Base-by-base conservation (phyloP, 2,329 filamentous ascomycete genomes). In the Blumeria graminis region DNA sequence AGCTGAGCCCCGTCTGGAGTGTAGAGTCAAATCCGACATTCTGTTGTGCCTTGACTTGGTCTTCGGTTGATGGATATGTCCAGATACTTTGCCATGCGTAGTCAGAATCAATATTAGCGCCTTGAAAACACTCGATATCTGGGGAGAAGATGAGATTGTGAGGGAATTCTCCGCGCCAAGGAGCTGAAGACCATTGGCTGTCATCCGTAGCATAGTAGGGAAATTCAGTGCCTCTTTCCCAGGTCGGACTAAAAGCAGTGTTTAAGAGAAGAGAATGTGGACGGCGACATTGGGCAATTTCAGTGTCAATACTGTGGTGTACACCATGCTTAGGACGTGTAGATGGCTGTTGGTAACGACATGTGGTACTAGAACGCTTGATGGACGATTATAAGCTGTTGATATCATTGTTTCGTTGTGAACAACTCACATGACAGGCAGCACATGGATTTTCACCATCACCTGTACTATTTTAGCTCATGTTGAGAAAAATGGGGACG, bases 1-100 rank as follows among this genome's bases (percentile, higher is more conserved):
- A 51, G 28, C 16, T n/a, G 28, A 10, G 18, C 22, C 9, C 14
- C 28, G 28, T 28, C 33, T 7, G 16, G 13, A 13, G 46, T 1
- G n/a, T 1, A 28, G 9, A 28, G 18, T 51, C 18, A 51, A 51
- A 51, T 6, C 46, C 46, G 33, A 51, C 9, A 28, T 51, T n/a
- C 7, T 51, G 46, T 28, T 22, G 46, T 28, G n/a, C 28, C 46
- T 28, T 51, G 28, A 28, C 22, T 3, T 51, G 46, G 28, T 51
- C 46, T 3, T 13, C 22, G 8, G n/a, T n/a, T 16, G 41, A 46
- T 10, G 46, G 46, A 32, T 51, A n/a, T 13, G 46, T 18, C 46
- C 46, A 51, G 33, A 51, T 51, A 51, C 46, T 51, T 33, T 51
- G 46, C 46, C 46, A 51, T 10, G 46, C 46, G 33, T 51, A 32